Evolutionary conservation across 306 rosid species (phyloP).

Genomic region (Sindora glabra): DNA sequence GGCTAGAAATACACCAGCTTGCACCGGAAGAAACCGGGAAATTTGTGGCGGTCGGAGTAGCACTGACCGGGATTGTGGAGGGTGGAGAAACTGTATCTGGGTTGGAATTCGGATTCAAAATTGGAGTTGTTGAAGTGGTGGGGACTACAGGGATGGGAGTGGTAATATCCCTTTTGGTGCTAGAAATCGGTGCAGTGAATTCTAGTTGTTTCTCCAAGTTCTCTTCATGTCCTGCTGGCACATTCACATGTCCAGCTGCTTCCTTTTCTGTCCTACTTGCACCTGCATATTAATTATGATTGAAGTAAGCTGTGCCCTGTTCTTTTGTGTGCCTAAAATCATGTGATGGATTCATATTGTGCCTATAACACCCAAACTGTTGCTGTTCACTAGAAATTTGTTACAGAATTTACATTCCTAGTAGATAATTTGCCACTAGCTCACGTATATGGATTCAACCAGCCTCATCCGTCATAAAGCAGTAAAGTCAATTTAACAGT

Average conservation of each 20-base stretch:
- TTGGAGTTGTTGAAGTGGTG: conserved; percentile 35
- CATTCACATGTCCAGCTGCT: conserved; percentile 27
- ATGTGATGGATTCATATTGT: conserved; percentile 8
- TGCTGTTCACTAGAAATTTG: too few species aligned
- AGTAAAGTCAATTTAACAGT: too few species aligned
- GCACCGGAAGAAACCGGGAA: conserved; percentile 34
- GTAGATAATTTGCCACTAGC: too few species aligned
- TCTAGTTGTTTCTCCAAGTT: conserved; percentile 20
- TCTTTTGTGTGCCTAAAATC: too few species aligned
- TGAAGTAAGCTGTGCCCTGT: too few species aligned
- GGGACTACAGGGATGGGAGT: conserved; percentile 76
- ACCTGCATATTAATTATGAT: conserved; percentile 35
- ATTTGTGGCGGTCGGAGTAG: conserved; percentile 29
- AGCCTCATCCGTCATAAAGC: too few species aligned
- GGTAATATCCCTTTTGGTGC: conserved; percentile 54
- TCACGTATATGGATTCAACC: too few species aligned
- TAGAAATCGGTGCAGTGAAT: conserved; percentile 25
- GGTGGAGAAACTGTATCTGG: conserved; percentile 61
- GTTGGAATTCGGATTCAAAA: conserved; percentile 49
- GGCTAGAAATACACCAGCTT: conserved; percentile 82
- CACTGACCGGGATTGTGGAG: conserved; percentile 31
- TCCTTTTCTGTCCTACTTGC: conserved; percentile 36
- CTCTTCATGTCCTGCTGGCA: conserved; percentile 16
- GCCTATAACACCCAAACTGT: too few species aligned
- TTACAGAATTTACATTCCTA: too few species aligned